Evolutionary conservation across 1,284 basidiomycete genomes (phyloP).

Genomic region (Stereum hirsutum): DNA sequence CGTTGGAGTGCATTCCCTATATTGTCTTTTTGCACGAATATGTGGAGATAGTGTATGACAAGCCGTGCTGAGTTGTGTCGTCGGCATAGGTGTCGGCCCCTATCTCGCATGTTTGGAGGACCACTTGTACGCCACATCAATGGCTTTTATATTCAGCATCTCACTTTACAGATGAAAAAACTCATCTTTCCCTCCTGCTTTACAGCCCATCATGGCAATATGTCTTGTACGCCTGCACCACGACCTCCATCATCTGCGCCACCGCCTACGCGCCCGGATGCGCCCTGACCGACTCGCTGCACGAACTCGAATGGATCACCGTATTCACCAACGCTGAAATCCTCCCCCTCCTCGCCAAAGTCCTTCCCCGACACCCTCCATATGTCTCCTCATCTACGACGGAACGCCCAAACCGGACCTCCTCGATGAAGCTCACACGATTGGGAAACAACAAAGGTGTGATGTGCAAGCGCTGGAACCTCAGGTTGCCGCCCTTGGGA

Average conservation of each 20-base stretch:
- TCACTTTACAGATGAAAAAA: no score
- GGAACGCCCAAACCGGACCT: slow-evolving; percentile 51
- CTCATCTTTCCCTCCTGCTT: slow-evolving; percentile 7
- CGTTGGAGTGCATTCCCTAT: no score
- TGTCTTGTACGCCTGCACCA: slow-evolving; percentile 74
- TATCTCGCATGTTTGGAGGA: no score
- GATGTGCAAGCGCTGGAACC: slow-evolving; percentile 81
- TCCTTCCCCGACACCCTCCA: slow-evolving; percentile 62
- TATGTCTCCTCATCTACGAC: slow-evolving; percentile 85
- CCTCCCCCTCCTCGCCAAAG: slow-evolving; percentile 60
- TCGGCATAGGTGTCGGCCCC: no score
- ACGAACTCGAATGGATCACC: slow-evolving; percentile 82
- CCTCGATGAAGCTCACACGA: slow-evolving; percentile 61
- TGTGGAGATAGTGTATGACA: no score
- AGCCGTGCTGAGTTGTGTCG: no score
- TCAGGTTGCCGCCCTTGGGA: slow-evolving; percentile 81
- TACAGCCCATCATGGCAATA: slow-evolving; percentile 81
- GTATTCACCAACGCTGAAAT: slow-evolving; percentile 93
- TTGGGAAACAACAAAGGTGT: slow-evolving; percentile 81
- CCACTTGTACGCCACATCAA: no score
- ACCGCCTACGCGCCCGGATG: slow-evolving; percentile 95
- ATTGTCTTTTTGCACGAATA: no score
- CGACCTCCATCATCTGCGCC: slow-evolving; percentile 76
- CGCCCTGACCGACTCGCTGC: slow-evolving; percentile 86
- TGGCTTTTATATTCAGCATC: no score